Evolutionary conservation across 2,329 filamentous ascomycete species (phyloP).

Genomic region (Didymella segeticola): DNA sequence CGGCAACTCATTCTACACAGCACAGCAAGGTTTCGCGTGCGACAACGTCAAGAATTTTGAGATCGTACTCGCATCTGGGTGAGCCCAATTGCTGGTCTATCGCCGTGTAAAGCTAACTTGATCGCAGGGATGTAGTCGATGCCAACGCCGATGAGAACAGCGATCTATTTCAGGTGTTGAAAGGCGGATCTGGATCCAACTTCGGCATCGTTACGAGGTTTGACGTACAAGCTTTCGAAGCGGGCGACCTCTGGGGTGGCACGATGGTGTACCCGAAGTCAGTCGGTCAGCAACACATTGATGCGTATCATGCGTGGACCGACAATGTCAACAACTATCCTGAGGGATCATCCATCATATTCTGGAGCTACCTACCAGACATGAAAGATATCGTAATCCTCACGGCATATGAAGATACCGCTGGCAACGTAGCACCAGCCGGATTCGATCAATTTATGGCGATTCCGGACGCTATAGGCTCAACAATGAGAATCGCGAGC

Average conservation of each 20-base stretch:
- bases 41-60: conserved; percentile 38
- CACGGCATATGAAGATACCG: conserved; percentile 29
- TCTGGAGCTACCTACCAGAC: conserved; percentile 30
- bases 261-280: conserved; percentile 24
- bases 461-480: conserved; percentile 22
- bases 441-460: conserved; percentile 32
- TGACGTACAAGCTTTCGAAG: conserved; percentile 30
- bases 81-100: too few species aligned
- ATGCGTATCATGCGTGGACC: conserved; percentile 30
- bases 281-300: conserved; percentile 23
- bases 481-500: conserved; percentile 28
- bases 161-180: conserved; percentile 50
- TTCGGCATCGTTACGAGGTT: conserved; percentile 52
- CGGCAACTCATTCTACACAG: conserved; percentile 36
- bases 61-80: conserved; percentile 45
- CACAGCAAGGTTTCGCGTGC: conserved; percentile 22
- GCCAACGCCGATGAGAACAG: conserved; percentile 42
- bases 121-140: conserved; percentile 23
- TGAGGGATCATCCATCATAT: conserved; percentile 30
- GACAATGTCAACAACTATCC: conserved; percentile 34
- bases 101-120: background rate
- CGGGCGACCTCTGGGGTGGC: conserved; percentile 35
- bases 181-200: conserved; percentile 49
- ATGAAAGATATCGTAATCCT: conserved; percentile 28
- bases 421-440: conserved; percentile 24